Base-by-base conservation (phyloP, 495 filamentous ascomycete genomes). In the Neurospora hispaniola region DNA sequence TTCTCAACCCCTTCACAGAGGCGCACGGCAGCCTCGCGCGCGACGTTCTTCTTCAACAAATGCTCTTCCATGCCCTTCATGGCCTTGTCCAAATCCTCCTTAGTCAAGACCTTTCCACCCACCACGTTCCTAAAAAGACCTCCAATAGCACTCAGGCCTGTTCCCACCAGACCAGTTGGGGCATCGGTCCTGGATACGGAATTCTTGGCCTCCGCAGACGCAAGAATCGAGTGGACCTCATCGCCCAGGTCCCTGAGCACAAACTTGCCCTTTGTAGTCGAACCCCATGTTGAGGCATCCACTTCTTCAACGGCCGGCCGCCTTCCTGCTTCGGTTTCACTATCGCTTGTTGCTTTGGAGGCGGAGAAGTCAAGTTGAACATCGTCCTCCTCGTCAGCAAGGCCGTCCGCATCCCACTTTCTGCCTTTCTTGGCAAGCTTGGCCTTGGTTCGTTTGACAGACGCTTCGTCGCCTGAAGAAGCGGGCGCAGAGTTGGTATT, bases 61-160 rank as follows among this genome's bases (percentile, higher is more conserved):
- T 98, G 96, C 71, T 97, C 94, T 74, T 97, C 93, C 96, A 99
- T 98, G 7, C 90, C 92, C 79, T 93, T 93, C 84, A 99, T 89
- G 9, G 96, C 91, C 80, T 96, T 97, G 69, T 93, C 90, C 23
- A 99, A 84, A 75, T 98, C 94, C 48, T 90, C 85, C 76, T 94
- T 92, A 0, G 93, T 96, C 77, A 99, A 81, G 5, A 90, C 90
- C 83, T 97, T 97, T 27, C 96, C 96, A 62, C 96, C 96, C 7
- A 99, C 91, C 69, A 98, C 91, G 78, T 97, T 97, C 72, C 93
- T 89, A 84, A 99, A 96, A 44, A 98, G 89, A 31, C 92, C 91
- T 9, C 92, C 89, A 72, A 97, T 92, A 3, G 91, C 90, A 76
- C 89, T 92, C 71, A 96, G 82, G 66, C 93, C 87, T 8, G 93